Evolutionary conservation across 75 land plant genomes (phyloP).

Genomic region (Pinus albicaulis): DNA sequence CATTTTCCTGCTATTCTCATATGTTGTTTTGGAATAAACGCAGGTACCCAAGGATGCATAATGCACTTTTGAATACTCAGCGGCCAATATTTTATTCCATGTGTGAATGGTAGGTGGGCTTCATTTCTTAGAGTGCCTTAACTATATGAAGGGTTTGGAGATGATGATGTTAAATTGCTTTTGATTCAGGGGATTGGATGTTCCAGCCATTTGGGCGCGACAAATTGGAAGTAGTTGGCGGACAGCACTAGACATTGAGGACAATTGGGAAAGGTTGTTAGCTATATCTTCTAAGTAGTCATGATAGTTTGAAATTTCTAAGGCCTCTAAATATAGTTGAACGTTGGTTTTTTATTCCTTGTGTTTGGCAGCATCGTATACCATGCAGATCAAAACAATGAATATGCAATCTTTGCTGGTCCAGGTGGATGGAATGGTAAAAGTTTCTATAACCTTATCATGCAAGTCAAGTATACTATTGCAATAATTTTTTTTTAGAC

Average conservation of each 20-base stretch:
- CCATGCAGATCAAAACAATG: conserved; percentile 52
- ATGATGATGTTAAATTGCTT: not conserved
- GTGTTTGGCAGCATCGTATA: conserved; percentile 33
- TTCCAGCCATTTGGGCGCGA: conserved; percentile 76
- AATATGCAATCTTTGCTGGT: conserved; percentile 56
- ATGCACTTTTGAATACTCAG: conserved; percentile 65
- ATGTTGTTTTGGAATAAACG: not conserved
- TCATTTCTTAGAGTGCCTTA: too few relatives aligned
- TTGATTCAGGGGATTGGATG: conserved; percentile 61
- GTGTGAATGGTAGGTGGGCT: conserved; percentile 78
- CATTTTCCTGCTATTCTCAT: not conserved
- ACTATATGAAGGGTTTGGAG: too few relatives aligned
- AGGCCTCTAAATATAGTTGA: not conserved
- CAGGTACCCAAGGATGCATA: conserved; percentile 77
- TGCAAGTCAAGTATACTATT: too few relatives aligned
- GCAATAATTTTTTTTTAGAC: too few relatives aligned
- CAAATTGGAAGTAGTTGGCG: conserved; percentile 70
- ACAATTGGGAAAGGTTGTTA: conserved; percentile 56
- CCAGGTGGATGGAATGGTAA: conserved; percentile 87
- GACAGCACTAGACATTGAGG: conserved; percentile 67
- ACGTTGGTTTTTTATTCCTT: not conserved
- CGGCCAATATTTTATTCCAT: conserved; percentile 80
- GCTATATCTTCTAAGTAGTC: not conserved
- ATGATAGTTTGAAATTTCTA: not conserved
- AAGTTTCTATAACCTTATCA: not conserved